Percentiles rank a stretch among this genome's conserved stretches.
Conservation (phyloP, 352 stramenopile species). For the Phytophthora sojae region DNA sequence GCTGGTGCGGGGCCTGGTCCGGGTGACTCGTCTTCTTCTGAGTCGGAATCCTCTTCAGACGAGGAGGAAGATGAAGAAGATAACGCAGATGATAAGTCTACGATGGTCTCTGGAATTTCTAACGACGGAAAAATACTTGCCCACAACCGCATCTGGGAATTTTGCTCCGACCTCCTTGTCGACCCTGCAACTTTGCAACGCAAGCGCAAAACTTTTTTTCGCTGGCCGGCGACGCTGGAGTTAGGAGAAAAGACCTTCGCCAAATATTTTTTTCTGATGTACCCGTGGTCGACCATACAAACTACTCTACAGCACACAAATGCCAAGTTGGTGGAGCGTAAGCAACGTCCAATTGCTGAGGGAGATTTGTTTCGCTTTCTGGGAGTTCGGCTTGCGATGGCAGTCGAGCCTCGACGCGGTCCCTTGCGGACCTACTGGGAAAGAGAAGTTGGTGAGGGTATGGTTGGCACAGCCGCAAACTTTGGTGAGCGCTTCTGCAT, state of each 20-base stretch:
- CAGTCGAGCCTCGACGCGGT: too few relatives aligned
- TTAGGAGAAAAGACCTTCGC: slow-evolving; percentile 6
- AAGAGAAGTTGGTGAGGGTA: too few relatives aligned
- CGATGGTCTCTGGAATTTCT: not conserved
- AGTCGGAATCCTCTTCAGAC: not conserved
- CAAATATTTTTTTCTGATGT: slow-evolving; percentile 12
- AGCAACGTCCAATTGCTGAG: too few relatives aligned
- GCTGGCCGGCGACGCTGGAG: not conserved
- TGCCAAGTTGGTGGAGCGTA: too few relatives aligned
- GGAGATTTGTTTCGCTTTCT: too few relatives aligned
- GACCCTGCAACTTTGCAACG: not conserved
- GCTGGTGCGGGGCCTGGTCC: not conserved
- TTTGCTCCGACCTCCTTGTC: not conserved
- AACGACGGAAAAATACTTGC: slow-evolving; percentile 2
- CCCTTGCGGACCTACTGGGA: too few relatives aligned
- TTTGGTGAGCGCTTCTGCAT: too few relatives aligned
- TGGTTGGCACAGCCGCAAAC: too few relatives aligned
- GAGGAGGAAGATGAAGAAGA: not conserved
- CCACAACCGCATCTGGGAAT: not conserved
- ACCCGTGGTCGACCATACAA: slow-evolving; percentile 2
- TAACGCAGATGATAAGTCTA: not conserved
- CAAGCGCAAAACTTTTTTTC: not conserved
- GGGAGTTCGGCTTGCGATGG: too few relatives aligned
- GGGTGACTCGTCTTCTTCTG: not conserved
- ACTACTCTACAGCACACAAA: slow-evolving; percentile 5